Conservation (phyloP, 2,329 filamentous ascomycete species). For the Calonectria honghensis region DNA sequence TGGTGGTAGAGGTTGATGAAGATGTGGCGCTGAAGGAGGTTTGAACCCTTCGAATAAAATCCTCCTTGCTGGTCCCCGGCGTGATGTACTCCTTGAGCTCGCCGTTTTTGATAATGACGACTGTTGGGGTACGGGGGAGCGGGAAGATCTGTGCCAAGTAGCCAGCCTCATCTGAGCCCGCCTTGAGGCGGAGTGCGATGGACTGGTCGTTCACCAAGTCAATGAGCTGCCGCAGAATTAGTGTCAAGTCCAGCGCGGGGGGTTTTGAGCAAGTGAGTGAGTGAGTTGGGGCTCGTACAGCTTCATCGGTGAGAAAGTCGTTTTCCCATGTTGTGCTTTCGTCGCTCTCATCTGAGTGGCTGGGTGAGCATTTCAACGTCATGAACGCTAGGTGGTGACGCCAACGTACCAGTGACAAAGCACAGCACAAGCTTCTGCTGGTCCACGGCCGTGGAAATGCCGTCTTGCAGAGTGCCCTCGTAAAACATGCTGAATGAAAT, state of each 20-base stretch:
- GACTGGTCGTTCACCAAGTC: conserved; percentile 76
- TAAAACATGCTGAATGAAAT: conserved; percentile 81
- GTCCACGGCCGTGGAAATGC: conserved; percentile 84
- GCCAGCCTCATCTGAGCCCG: conserved; percentile 86
- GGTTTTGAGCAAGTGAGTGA: not conserved
- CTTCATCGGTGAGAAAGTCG: conserved; percentile 76
- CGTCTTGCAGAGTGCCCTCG: conserved; percentile 85
- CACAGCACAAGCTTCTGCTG: conserved; percentile 87
- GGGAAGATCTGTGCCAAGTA: conserved; percentile 90
- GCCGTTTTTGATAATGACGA: conserved; percentile 88
- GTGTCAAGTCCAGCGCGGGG: conserved; percentile 8
- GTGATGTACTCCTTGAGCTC: conserved; percentile 86
- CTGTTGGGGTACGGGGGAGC: conserved; percentile 83
- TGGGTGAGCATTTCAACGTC: conserved; percentile 44
- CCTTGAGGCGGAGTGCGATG: conserved; percentile 81
- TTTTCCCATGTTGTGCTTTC: conserved; percentile 84
- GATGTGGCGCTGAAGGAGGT: conserved; percentile 57
- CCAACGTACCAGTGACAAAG: conserved; percentile 83
- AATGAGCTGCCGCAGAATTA: conserved; percentile 67
- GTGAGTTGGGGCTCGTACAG: conserved; percentile 65
- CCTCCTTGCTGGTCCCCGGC: conserved; percentile 77
- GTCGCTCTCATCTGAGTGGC: conserved; percentile 66
- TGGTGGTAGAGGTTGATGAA: conserved; percentile 35
- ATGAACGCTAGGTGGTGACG: conserved; percentile 25
- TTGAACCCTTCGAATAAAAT: conserved; percentile 73